These are phyloP conservation scores for Biscutella laevigata DNA, from an alignment of 441 rosid species.

Conservation along the genomic window DNA sequence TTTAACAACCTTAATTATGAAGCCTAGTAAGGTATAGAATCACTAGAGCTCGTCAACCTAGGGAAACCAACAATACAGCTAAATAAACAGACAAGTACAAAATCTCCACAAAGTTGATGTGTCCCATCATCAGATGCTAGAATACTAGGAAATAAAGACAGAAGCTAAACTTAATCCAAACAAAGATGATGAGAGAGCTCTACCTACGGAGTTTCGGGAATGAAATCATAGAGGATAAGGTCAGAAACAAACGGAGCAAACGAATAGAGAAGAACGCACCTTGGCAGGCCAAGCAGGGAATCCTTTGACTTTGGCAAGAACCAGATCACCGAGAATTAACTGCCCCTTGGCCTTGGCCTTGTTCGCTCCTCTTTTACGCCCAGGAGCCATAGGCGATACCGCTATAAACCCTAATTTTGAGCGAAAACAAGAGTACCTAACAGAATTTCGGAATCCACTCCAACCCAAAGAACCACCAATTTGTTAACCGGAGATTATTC, in stretches of 20 bases:
- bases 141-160: background rate
- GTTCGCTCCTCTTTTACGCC: slow-evolving; percentile 85
- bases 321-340: slow-evolving; percentile 89
- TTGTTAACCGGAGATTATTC: background rate
- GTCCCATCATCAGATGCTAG: slow-evolving; percentile 2
- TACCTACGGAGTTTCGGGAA: background rate
- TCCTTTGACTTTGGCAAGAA: slow-evolving; percentile 99
- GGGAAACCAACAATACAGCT: background rate
- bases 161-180: background rate
- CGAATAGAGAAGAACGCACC: slow-evolving; percentile 32
- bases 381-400: slow-evolving; percentile 68
- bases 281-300: slow-evolving; percentile 99
- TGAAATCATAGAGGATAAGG: background rate
- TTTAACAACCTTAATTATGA: background rate
- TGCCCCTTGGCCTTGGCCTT: slow-evolving; percentile 56
- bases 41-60: background rate
- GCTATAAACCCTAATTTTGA: slow-evolving; percentile 24
- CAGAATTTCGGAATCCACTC: slow-evolving; percentile 9
- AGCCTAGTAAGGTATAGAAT: background rate
- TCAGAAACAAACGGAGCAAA: no score
- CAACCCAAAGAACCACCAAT: background rate
- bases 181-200: background rate
- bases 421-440: background rate
- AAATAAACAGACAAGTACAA: background rate
- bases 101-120: background rate